These are phyloP conservation scores for Cordyceps javanica DNA, from an alignment of 2,329 filamentous ascomycete genomes.

Conservation along the genomic window DNA sequence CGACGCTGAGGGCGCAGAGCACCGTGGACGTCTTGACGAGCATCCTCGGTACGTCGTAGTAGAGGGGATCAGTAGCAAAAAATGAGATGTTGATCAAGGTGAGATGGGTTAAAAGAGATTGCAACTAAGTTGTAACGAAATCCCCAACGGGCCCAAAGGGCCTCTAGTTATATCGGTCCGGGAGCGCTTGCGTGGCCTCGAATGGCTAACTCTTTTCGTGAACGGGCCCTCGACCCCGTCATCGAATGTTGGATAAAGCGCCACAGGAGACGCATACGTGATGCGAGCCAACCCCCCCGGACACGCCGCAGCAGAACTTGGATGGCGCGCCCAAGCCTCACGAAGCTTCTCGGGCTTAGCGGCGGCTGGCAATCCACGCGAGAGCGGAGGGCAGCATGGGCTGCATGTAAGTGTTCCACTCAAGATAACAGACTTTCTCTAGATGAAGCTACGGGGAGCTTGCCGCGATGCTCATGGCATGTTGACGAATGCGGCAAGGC, in stretches of 20 bases:
- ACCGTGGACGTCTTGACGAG: not conserved
- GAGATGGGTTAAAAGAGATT: not conserved
- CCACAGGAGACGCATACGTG: not conserved
- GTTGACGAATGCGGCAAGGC: not conserved
- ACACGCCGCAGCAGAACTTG: not conserved
- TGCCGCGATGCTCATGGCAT: not conserved
- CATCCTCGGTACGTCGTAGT: no score
- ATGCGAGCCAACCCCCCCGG: not conserved
- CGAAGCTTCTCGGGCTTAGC: not conserved
- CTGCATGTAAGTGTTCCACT: not conserved
- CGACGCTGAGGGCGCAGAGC: not conserved
- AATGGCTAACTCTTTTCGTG: not conserved
- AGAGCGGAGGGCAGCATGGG: not conserved
- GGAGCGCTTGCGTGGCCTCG: not conserved
- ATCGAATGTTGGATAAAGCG: not conserved
- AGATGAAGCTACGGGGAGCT: not conserved
- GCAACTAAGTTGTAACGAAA: not conserved
- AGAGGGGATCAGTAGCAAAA: no score
- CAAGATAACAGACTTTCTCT: not conserved
- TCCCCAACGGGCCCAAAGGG: not conserved
- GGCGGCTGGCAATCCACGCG: not conserved
- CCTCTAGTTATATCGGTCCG: not conserved
- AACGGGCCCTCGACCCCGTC: not conserved
- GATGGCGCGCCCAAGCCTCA: not conserved
- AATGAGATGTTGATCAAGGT: not conserved